A percentile compares a stretch with the other conserved stretches of the same genome.
Evolutionary conservation across 2,329 filamentous ascomycete species (phyloP).

Genomic region (Microsporum audouinii): DNA sequence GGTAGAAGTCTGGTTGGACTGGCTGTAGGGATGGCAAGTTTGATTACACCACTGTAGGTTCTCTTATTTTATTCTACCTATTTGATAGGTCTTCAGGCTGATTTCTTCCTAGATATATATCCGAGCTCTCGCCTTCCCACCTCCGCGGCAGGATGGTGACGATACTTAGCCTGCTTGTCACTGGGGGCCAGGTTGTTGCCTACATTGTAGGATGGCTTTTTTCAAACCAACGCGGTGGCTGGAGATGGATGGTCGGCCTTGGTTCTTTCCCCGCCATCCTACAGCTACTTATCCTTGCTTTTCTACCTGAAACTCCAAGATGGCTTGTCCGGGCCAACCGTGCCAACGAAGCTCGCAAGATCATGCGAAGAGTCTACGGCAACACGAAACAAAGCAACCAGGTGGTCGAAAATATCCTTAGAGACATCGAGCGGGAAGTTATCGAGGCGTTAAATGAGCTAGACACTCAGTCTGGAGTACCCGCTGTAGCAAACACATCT

Average conservation of each 20-base stretch:
- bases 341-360: slow-evolving; percentile 48
- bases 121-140: slow-evolving; percentile 67
- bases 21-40: slow-evolving; percentile 45
- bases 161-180: slow-evolving; percentile 71
- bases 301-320: slow-evolving; percentile 79
- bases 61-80: not conserved
- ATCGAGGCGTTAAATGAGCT: slow-evolving; percentile 44
- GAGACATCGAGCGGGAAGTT: slow-evolving; percentile 62
- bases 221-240: slow-evolving; percentile 50
- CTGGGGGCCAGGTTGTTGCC: slow-evolving; percentile 76
- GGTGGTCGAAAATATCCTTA: slow-evolving; percentile 50
- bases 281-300: slow-evolving; percentile 56
- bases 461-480: not conserved
- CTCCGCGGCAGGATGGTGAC: slow-evolving; percentile 72
- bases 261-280: slow-evolving; percentile 64
- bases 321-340: slow-evolving; percentile 66
- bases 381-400: slow-evolving; percentile 31
- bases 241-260: slow-evolving; percentile 86
- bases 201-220: slow-evolving; percentile 76
- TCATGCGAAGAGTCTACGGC: slow-evolving; percentile 57
- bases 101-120: slow-evolving; percentile 51
- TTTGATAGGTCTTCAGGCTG: not conserved
- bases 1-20: slow-evolving; percentile 38
- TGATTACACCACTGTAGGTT: slow-evolving; percentile 61
- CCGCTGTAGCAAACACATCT: not conserved